These are phyloP conservation scores for Sugiyamaella floridensis DNA, from an alignment of 805 yeast species.

Conservation along the genomic window DNA sequence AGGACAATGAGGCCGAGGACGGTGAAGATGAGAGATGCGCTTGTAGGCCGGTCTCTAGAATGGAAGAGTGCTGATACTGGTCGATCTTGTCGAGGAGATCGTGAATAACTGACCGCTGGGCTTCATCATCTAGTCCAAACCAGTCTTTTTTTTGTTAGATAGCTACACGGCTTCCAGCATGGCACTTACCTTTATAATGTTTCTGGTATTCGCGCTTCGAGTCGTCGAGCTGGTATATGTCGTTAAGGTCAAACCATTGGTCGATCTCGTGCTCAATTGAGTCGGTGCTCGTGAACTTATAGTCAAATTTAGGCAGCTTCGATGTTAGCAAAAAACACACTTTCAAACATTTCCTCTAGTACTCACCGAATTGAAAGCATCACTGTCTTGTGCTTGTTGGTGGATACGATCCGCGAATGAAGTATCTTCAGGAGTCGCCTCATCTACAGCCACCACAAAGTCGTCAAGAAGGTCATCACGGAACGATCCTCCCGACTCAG, in stretches of 20 bases:
- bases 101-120: neutral
- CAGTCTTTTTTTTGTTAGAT: neutral
- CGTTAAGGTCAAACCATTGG: constrained; percentile 39
- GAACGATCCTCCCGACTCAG: neutral
- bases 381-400: constrained; percentile 11
- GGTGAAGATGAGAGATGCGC: neutral
- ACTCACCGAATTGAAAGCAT: neutral
- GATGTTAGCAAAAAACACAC: constrained; percentile 38
- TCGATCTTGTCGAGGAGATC: neutral
- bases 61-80: neutral
- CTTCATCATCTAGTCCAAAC: neutral
- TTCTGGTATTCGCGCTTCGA: constrained; percentile 9
- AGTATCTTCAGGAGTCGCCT: constrained; percentile 11
- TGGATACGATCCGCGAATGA: constrained; percentile 18
- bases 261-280: constrained; percentile 37
- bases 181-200: neutral
- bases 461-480: constrained; percentile 11
- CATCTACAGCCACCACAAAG: constrained; percentile 20
- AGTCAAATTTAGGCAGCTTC: constrained; percentile 30
- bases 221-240: constrained; percentile 16
- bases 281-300: constrained; percentile 35
- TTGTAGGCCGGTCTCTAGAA: neutral
- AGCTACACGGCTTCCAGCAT: neutral
- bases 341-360: neutral
- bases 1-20: neutral